A percentile compares a stretch with the other conserved stretches of the same genome.
Conservation (phyloP, 2,329 filamentous ascomycete genomes). For the Ceratocystis lukuohia region DNA sequence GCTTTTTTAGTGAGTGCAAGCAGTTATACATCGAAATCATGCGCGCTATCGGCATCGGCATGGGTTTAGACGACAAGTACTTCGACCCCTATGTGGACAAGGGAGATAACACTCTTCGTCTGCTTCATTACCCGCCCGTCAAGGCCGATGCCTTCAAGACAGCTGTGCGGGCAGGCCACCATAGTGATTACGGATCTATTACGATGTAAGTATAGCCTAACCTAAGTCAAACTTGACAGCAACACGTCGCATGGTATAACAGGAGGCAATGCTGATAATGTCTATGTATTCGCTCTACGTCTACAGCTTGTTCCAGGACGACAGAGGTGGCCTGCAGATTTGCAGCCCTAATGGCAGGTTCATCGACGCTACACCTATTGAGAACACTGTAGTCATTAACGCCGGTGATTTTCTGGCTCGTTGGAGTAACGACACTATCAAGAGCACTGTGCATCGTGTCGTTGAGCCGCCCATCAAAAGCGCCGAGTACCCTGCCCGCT, state of each 20-base stretch:
- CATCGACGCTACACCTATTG: conserved; percentile 70
- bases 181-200: conserved; percentile 53
- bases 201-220: conserved; percentile 30
- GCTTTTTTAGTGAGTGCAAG: conserved; percentile 65
- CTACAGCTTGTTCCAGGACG: conserved; percentile 42
- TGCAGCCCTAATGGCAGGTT: conserved; percentile 62
- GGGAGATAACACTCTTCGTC: conserved; percentile 56
- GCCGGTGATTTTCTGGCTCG: conserved; percentile 74
- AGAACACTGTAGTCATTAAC: conserved; percentile 73
- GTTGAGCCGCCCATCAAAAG: conserved; percentile 61
- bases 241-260: not conserved
- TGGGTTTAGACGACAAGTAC: conserved; percentile 56
- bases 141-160: conserved; percentile 51
- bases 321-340: conserved; percentile 42
- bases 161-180: conserved; percentile 64
- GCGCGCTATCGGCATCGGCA: conserved; percentile 70
- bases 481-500: conserved; percentile 57
- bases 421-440: conserved; percentile 87
- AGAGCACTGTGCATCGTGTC: conserved; percentile 78
- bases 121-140: conserved; percentile 66
- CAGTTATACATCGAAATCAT: conserved; percentile 63
- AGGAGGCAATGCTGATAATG: not conserved
- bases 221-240: not conserved
- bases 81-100: conserved; percentile 64
- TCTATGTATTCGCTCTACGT: not conserved